Base-by-base conservation (phyloP, 2,329 filamentous ascomycete genomes). In the Xenoacremonium recifei region DNA sequence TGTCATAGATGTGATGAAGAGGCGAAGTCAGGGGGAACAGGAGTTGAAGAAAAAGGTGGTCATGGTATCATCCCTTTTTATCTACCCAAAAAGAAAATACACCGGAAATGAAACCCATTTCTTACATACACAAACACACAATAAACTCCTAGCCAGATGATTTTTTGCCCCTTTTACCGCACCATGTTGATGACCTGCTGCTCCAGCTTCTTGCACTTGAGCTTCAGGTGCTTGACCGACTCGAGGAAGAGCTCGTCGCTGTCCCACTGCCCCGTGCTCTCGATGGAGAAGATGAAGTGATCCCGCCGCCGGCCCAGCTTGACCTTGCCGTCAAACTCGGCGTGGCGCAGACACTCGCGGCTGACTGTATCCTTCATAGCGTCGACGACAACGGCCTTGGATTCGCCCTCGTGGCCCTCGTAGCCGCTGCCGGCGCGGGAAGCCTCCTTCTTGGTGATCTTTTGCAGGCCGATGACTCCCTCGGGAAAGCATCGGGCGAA, bases 261-360 rank as follows among this genome's bases (percentile, higher is more conserved):
- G 45, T 93, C 85, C 74, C 89, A 95, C 70, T 99, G 93, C 5
- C 93, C 95, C 0, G 89, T 85, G 72, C 91, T 96, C 75, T 99
- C 93, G 25, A 99, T 78, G 40, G 83, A 86, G 75, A 93, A 99
- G 67, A 99, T 97, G 67, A 99, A 99, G 71, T 99, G 95, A 65
- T 99, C 93, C 51, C 90, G 77, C 57, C 90, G 75, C 40, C 95
- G 79, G 32, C 93, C 93, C 21, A 99, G 80, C 74, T 90, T 91
- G 50, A 99, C 93, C 74, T 96, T 99, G 62, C 84, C 88, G 68
- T 93, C 82, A 70, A 99, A 97, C 69, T 97, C 93, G 19, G 84
- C 77, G 63, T 99, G 92, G 37, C 93, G 82, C 61, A 99, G 69
- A 60, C 87, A 93, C 70, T 99, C 95, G 53, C 93, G 81, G 67